Evolutionary conservation across 1,284 basidiomycete species (phyloP), one percentile per base, ranked within the genome.

Genomic region (Marasmius fiardii): DNA sequence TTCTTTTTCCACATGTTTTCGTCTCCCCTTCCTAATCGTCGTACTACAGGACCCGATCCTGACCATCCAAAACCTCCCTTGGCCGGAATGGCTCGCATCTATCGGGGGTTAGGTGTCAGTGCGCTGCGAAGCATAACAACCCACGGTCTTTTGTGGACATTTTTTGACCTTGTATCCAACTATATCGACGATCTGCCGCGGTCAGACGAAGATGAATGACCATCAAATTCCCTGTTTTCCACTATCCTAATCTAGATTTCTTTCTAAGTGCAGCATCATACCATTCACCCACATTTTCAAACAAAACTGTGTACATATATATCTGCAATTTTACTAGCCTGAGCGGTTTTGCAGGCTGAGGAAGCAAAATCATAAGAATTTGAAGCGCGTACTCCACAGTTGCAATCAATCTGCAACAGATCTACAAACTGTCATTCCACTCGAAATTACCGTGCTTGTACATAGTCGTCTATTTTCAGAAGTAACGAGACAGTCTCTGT

Each of bases 401-500:
- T n/a, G n/a, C n/a, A n/a, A n/a, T 48, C 35, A 48, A 18, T 54
- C 31, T 33, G 41, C 28, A 47, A 55, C 24, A 28, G 20, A 26
- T 34, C 39, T 51, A 45, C 24, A 57, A 35, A 23, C 21, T 28
- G 20, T 44, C 20, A 6, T 41, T 21, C 41, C 28, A 50, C 28
- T 41, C 34, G 50, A 28, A n/a, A 53, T 57, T 64, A 90, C 70
- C 88, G 83, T 61, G 85, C 77, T 71, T 90, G 88, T 60, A 91
- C 92, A 66, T 97, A 97, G 70, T 98, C 96, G 71, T 99, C 97
- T 51, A 99, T 98, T 76, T 97, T 92, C 69, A 99, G 74, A 67
- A 99, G 74, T 61, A 99, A 73, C 64, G 95, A 92, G n/a, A 98
- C 96, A 0, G 97, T 99, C 77, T 99, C 97, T 12, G 96, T 97